phyloP scores from a whole-genome alignment of 116 monocot species.

The Posidonia oceanica region DNA sequence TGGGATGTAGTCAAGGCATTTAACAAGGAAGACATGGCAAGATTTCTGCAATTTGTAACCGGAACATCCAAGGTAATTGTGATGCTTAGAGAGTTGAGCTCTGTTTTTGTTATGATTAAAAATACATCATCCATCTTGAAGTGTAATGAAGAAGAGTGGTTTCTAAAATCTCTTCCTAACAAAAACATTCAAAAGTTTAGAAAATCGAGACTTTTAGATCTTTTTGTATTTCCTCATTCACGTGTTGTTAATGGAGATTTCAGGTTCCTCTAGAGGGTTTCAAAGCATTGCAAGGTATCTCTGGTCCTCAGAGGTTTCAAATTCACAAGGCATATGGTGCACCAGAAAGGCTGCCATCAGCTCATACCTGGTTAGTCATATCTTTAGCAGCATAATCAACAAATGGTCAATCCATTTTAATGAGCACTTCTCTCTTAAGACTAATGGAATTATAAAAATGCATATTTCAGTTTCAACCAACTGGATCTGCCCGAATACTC shows the following conservation, averaged over 20 bases:
- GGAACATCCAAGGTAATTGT: constrained; percentile 83
- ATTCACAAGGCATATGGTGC: constrained; percentile 99
- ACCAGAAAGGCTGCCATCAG: constrained; percentile 77
- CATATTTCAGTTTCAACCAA: constrained; percentile 82
- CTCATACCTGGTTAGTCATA: constrained; percentile 77
- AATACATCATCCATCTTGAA: constrained; percentile 42
- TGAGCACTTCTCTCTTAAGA: background rate
- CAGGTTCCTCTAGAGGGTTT: constrained; percentile 98
- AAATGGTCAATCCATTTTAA: background rate
- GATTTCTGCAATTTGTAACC: constrained; percentile 96
- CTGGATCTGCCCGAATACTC: constrained; percentile 94
- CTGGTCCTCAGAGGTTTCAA: constrained; percentile 91
- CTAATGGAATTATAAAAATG: background rate
- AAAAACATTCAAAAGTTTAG: background rate
- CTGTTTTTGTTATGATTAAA: constrained; percentile 7
- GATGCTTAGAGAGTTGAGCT: background rate
- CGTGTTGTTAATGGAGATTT: background rate
- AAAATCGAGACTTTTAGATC: constrained; percentile 10
- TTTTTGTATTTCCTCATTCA: background rate
- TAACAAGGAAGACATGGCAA: constrained; percentile 99
- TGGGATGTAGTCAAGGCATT: constrained; percentile 95
- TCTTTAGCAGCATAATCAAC: constrained; percentile 1
- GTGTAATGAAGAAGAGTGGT: constrained; percentile 27
- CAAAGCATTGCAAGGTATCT: constrained; percentile 95
- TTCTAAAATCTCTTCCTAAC: background rate